Evolutionary conservation across 2,329 filamentous ascomycete genomes (phyloP).

Genomic region (Pseudomassariella vexata): DNA sequence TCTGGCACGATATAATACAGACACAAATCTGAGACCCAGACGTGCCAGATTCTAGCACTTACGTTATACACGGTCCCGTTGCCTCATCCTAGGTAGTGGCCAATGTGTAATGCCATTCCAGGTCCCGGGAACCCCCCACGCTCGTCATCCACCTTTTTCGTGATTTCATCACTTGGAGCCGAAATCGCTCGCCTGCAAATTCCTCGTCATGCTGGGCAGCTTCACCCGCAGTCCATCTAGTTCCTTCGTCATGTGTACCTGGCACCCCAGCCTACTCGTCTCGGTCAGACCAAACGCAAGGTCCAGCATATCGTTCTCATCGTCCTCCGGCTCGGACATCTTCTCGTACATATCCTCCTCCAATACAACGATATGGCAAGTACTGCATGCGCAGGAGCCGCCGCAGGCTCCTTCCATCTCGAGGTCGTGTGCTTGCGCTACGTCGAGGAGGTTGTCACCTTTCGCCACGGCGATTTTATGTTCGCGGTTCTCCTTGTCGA

Average conservation of each 20-base stretch:
- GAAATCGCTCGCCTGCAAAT: conserved; percentile 94
- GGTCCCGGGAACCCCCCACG: too few relatives aligned
- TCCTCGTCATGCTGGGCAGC: conserved; percentile 89
- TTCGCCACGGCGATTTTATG: conserved; percentile 72
- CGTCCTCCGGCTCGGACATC: conserved; percentile 72
- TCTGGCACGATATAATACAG: too few relatives aligned
- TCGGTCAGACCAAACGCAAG: conserved; percentile 86
- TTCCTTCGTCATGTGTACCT: conserved; percentile 87
- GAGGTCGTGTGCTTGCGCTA: conserved; percentile 88
- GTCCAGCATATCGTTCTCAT: conserved; percentile 88
- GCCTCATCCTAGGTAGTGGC: too few relatives aligned
- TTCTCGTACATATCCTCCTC: conserved; percentile 69
- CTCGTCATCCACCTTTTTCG: too few relatives aligned
- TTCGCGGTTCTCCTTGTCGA: conserved; percentile 62
- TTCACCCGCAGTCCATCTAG: conserved; percentile 80
- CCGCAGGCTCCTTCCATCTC: conserved; percentile 99
- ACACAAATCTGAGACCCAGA: too few relatives aligned
- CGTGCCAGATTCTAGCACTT: too few relatives aligned
- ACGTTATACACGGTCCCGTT: too few relatives aligned
- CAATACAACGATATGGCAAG: conserved; percentile 82
- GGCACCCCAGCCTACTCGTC: conserved; percentile 77
- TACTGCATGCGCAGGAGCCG: conserved; percentile 88
- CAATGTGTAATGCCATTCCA: too few relatives aligned
- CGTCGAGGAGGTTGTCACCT: conserved; percentile 91
- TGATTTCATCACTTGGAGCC: conserved; percentile 13